Evolutionary conservation across 208 protist genomes (phyloP).

Genomic region (Trypanosoma rangeli): DNA sequence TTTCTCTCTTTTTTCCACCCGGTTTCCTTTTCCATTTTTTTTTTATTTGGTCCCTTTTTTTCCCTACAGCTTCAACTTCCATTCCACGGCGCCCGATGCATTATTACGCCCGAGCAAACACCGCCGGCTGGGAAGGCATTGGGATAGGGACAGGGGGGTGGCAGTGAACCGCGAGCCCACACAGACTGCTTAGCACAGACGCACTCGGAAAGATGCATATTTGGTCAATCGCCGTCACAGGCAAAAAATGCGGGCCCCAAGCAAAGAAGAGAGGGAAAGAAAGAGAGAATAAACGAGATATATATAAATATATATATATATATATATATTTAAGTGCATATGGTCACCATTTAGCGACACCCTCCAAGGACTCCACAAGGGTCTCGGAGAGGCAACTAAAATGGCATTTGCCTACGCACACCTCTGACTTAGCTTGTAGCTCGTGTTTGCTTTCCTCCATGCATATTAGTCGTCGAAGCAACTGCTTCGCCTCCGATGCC

Average conservation of each 20-base stretch:
- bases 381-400: background rate
- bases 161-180: too few species aligned
- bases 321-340: conserved; percentile 1
- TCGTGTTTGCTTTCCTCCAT: conserved; percentile 6
- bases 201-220: background rate
- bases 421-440: background rate
- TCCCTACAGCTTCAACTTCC: too few species aligned
- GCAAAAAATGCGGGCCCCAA: conserved; percentile 6
- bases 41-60: too few species aligned
- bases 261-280: background rate
- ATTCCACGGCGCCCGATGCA: too few species aligned
- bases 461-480: conserved; percentile 2
- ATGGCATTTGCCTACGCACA: conserved; percentile 3
- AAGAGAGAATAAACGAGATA: conserved; percentile 9
- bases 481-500: background rate
- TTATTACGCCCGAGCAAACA: too few species aligned
- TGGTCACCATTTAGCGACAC: conserved; percentile 17
- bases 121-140: background rate
- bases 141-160: background rate
- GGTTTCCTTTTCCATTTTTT: too few species aligned
- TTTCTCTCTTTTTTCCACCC: too few species aligned
- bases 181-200: background rate
- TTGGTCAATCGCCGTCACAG: background rate
- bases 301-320: conserved; percentile 5
- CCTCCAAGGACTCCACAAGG: conserved; percentile 9